phyloP scores from a whole-genome alignment of 1,139 yeast genomes.

The Blastobotrys ciferrii region DNA sequence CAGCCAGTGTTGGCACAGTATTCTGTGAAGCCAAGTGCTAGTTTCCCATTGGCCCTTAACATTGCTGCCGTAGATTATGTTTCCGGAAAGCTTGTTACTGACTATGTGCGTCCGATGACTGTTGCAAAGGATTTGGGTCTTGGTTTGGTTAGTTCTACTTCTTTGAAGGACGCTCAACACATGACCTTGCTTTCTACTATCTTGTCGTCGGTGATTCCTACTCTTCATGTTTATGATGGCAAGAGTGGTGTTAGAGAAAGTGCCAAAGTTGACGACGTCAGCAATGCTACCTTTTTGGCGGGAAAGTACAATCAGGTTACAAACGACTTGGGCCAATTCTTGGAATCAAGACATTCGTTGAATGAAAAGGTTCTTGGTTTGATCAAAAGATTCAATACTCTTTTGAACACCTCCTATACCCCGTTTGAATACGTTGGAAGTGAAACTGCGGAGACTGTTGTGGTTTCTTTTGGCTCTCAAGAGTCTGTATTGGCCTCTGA shows the following conservation, averaged over 20 bases:
- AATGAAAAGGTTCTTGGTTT: constrained; percentile 12
- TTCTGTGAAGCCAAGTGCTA: constrained; percentile 32
- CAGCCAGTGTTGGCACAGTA: constrained; percentile 51
- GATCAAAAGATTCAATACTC: constrained; percentile 22
- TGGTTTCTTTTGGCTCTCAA: constrained; percentile 73
- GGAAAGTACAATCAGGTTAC: constrained; percentile 42
- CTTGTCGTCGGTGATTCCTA: constrained; percentile 60
- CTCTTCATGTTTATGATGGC: constrained; percentile 79
- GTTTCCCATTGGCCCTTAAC: constrained; percentile 54
- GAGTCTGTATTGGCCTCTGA: constrained; percentile 57
- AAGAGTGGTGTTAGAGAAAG: constrained; percentile 58
- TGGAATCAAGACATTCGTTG: constrained; percentile 15
- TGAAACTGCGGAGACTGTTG: constrained; percentile 60
- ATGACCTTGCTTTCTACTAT: constrained; percentile 65
- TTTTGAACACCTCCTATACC: constrained; percentile 56
- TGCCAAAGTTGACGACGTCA: constrained; percentile 48
- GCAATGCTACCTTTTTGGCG: constrained; percentile 48
- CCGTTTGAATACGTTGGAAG: constrained; percentile 74
- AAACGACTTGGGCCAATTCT: constrained; percentile 26
- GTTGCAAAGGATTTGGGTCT: constrained; percentile 63
- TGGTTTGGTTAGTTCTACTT: constrained; percentile 71
- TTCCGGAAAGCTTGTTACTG: constrained; percentile 55
- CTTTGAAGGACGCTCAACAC: constrained; percentile 50
- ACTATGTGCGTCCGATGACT: constrained; percentile 62
- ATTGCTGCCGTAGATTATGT: constrained; percentile 71